phyloP scores from a whole-genome alignment of 2,329 filamentous ascomycete species.

The Dothideomycetidae sp. region DNA sequence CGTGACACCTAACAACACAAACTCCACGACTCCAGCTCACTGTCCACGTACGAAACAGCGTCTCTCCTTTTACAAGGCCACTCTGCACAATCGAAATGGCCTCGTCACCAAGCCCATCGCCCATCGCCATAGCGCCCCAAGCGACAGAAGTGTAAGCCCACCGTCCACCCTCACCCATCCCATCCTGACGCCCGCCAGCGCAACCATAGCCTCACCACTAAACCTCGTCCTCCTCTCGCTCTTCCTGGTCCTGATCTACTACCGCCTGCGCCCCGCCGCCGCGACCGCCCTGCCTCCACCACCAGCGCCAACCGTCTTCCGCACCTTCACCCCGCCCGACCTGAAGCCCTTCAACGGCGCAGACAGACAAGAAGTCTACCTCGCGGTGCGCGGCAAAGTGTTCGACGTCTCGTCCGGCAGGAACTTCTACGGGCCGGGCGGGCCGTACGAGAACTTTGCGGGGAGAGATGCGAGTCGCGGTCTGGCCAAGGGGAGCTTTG shows the following conservation, averaged over 20 bases:
- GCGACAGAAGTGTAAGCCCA: conserved; percentile 30
- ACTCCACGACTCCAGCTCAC: too few relatives aligned
- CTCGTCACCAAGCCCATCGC: conserved; percentile 4
- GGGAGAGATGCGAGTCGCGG: conserved; percentile 82
- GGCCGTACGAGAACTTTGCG: conserved; percentile 92
- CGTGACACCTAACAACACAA: too few relatives aligned
- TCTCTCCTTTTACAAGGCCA: too few relatives aligned
- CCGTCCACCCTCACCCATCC: conserved; percentile 7
- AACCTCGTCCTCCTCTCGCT: conserved; percentile 47
- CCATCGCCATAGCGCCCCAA: conserved; percentile 16
- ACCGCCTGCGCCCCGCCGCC: conserved; percentile 36
- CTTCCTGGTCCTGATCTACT: conserved; percentile 42
- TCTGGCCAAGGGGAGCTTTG: conserved; percentile 81
- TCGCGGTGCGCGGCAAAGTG: conserved; percentile 79
- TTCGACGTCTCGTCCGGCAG: conserved; percentile 79
- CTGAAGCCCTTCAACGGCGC: conserved; percentile 77
- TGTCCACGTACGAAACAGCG: too few relatives aligned
- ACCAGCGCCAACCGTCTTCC: conserved; percentile 65
- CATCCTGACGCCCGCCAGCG: conserved; percentile 24
- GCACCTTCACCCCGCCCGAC: conserved; percentile 67
- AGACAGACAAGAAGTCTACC: conserved; percentile 60
- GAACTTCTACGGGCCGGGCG: conserved; percentile 93
- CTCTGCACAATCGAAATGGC: conserved; percentile 9
- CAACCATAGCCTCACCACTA: conserved; percentile 43
- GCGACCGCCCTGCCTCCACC: conserved; percentile 36